Conservation (phyloP, 2,329 filamentous ascomycete species). For the Ilyonectria robusta region DNA sequence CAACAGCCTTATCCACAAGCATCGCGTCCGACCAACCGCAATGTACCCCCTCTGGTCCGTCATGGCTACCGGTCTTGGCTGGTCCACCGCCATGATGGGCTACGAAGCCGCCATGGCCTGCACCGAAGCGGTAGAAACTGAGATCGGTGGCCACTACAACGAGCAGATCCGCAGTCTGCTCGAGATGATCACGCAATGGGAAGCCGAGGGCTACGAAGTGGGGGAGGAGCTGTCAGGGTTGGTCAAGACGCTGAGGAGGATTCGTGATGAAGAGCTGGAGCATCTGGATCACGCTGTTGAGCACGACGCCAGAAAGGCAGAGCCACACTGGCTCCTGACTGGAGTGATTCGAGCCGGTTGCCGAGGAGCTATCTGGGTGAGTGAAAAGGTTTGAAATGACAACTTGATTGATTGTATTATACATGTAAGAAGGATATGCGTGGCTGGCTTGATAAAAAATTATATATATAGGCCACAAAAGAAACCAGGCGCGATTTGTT, state of each 20-base stretch:
- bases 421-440: slow-evolving; percentile 41
- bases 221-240: slow-evolving; percentile 83
- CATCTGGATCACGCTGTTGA: slow-evolving; percentile 96
- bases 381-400: slow-evolving; percentile 73
- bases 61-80: slow-evolving; percentile 85
- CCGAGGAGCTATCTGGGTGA: slow-evolving; percentile 92
- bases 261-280: slow-evolving; percentile 96
- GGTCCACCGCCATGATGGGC: slow-evolving; percentile 90
- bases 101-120: slow-evolving; percentile 98
- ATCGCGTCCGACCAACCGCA: slow-evolving; percentile 91
- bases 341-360: slow-evolving; percentile 92
- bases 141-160: slow-evolving; percentile 97
- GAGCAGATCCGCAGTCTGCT: slow-evolving; percentile 87
- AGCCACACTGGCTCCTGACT: slow-evolving; percentile 90
- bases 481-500: slow-evolving; percentile 29
- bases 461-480: slow-evolving; percentile 38
- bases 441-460: slow-evolving; percentile 26
- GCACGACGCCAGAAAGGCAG: slow-evolving; percentile 91
- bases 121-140: slow-evolving; percentile 97
- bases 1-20: slow-evolving; percentile 84
- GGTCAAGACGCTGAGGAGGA: slow-evolving; percentile 81
- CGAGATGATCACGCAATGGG: slow-evolving; percentile 84
- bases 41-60: slow-evolving; percentile 93
- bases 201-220: slow-evolving; percentile 83
- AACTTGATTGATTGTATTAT: slow-evolving; percentile 43